Base-by-base conservation (phyloP, 257 asterid genomes). In the Ballota nigra region DNA sequence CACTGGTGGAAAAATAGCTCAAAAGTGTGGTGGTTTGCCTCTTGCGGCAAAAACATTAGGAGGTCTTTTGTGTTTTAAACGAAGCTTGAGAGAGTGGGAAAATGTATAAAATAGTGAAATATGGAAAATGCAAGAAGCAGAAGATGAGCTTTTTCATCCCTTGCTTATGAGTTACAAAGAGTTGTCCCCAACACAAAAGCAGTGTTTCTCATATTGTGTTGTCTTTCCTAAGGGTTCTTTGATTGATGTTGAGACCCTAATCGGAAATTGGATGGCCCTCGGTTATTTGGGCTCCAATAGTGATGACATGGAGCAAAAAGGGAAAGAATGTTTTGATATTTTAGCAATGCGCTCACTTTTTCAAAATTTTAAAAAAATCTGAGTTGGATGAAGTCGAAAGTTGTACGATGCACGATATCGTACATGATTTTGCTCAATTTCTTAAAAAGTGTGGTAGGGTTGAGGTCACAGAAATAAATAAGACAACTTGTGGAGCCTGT, bases 141-240 rank as follows among this genome's bases (percentile, higher is more conserved):
- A 59, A 57, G 36, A 43, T 3, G 85, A 64, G 45, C 56, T 76
- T 41, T 73, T 80, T 16, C 80, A 58, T 8, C 62, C 52, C 23
- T 41, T 75, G 43, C 29, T 63, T 5, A 40, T 79, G 68, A 79
- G 74, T 59, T 76, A 83, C 73, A 73, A 73, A 22, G 77, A 74
- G 24, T 70, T 83, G 71, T 20, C 53, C 20, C 70, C 86, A 0
- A n/a, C 76, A 22, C 41, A 74, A 31, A 83, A 80, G 69, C 77
- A 68, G n/a, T 86, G 91, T 31, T 83, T 86, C 62, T 75, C 86
- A 34, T 83, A 79, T 60, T 83, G 86, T 75, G 85, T 83, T 18
- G n/a, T 63, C 40, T 83, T 77, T 26, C 85, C 81, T 0, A 84
- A 81, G 34, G 91, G 77, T 78, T 20, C 0, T 10, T 70, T 23